Evolutionary conservation across 495 filamentous ascomycete species (phyloP).

Genomic region (Pyronema domesticum): DNA sequence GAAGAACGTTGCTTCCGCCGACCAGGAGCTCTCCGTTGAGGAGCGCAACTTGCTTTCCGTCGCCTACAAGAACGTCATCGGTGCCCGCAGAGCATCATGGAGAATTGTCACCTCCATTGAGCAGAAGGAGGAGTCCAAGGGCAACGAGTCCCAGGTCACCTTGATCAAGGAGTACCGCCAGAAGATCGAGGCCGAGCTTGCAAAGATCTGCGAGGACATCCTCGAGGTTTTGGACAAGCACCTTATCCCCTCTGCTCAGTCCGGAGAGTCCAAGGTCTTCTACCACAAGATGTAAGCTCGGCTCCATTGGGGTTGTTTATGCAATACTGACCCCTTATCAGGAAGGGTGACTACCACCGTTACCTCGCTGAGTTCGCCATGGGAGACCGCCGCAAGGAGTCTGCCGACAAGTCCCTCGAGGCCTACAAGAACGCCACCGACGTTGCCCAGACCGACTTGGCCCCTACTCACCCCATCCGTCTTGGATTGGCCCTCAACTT

Average conservation of each 20-base stretch:
- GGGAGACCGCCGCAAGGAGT: slow-evolving; percentile 93
- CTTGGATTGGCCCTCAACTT: slow-evolving; percentile 98
- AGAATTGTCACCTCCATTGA: slow-evolving; percentile 99
- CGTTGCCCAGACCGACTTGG: slow-evolving; percentile 92
- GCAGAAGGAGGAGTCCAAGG: slow-evolving; percentile 99
- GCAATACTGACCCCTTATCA: slow-evolving; percentile 29
- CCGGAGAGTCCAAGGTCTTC: slow-evolving; percentile 98
- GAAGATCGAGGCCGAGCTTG: slow-evolving; percentile 97
- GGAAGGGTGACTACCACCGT: slow-evolving; percentile 99
- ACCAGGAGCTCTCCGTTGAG: slow-evolving; percentile 95
- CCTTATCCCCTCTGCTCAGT: slow-evolving; percentile 89
- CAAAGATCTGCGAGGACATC: slow-evolving; percentile 99
- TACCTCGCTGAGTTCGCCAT: slow-evolving; percentile 97
- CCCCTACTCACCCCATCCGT: slow-evolving; percentile 96
- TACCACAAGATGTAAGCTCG: slow-evolving; percentile 91
- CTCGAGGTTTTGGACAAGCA: slow-evolving; percentile 90
- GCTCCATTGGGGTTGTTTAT: not conserved
- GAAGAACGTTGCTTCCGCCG: slow-evolving; percentile 93
- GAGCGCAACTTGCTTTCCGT: slow-evolving; percentile 98
- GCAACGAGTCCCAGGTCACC: slow-evolving; percentile 78
- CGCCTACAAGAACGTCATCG: slow-evolving; percentile 99
- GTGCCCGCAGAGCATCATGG: slow-evolving; percentile 96
- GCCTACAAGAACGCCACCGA: slow-evolving; percentile 98
- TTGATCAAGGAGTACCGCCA: slow-evolving; percentile 99
- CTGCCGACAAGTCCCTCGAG: slow-evolving; percentile 90